Conservation (phyloP, 176 grass and related monocot species). For the Hsuehochloa calcarea region DNA sequence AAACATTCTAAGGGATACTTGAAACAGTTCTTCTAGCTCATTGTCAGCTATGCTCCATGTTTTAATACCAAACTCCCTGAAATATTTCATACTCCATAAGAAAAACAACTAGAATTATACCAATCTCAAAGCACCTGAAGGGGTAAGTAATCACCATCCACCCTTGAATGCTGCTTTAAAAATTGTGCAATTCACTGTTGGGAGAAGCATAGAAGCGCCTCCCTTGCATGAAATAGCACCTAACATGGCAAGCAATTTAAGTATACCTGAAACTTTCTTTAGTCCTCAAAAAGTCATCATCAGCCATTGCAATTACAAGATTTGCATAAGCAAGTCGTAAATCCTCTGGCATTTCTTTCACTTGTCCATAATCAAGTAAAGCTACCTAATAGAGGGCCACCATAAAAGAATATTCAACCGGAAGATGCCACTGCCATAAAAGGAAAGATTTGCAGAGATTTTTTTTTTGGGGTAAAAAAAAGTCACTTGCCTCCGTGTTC, state of each 20-base stretch:
- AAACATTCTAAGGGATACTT: slow-evolving; percentile 76
- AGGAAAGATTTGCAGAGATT: neutral
- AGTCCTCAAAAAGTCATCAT: slow-evolving; percentile 58
- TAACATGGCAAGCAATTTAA: slow-evolving; percentile 5
- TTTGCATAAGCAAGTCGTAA: slow-evolving; percentile 96
- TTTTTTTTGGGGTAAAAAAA: neutral
- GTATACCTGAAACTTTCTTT: slow-evolving; percentile 72
- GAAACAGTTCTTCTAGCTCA: slow-evolving; percentile 62
- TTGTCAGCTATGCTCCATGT: slow-evolving; percentile 61
- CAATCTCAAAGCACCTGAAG: neutral
- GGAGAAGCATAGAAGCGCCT: no score
- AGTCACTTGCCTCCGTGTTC: slow-evolving; percentile 69
- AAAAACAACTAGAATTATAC: neutral
- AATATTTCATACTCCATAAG: slow-evolving; percentile 34
- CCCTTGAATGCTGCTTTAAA: no score
- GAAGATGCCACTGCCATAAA: slow-evolving; percentile 23
- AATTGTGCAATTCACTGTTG: no score
- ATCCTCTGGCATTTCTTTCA: slow-evolving; percentile 86
- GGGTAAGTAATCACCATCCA: no score
- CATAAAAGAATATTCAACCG: slow-evolving; percentile 17
- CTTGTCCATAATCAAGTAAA: slow-evolving; percentile 99
- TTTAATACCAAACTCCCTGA: slow-evolving; percentile 82
- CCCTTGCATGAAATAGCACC: neutral
- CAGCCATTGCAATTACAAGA: slow-evolving; percentile 90
- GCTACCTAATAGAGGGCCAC: slow-evolving; percentile 61